Evolutionary conservation across 1,284 basidiomycete genomes (phyloP), one percentile per base, ranked within the genome.

Genomic region (Moesziomyces sp.): DNA sequence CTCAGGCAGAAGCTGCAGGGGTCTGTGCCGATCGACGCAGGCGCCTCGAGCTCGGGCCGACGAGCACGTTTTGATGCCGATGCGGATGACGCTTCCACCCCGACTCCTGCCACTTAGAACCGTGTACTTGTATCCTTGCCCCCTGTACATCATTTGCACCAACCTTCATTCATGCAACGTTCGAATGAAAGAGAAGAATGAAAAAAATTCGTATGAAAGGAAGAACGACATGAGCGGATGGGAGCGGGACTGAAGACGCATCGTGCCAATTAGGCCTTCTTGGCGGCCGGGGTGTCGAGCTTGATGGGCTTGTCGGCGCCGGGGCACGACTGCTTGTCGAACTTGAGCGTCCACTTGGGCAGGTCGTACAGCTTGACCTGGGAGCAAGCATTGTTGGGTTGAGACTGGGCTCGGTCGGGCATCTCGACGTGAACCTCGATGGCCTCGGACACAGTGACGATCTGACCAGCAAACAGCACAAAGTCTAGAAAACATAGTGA

Each of bases 1-100:
- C 52, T 67, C 3, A 46, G 57, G 35, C 57, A 73, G 23, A 74
- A 69, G 58, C 40, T 74, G 42, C 70, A 73, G 28, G 70, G 68
- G 4, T 71, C 68, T 18, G 69, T 72, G 28, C 62, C 69, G 23
- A 72, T 66, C 26, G 56, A 66, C 3, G 55, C 48, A 2, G 59
- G 56, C 0, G 51, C 59, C 10, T 21, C 46, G 24, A 53, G 52
- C 10, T 14, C 18, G 14, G 46, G 47, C 9, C 35, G 63, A 26
- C 47, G 52, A 24, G 55, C 28, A 2, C 44, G 50, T 1, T 55
- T 58, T 21, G 66, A 69, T 5, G 52, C 34, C 3, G 57, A 65
- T 10, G 56, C 28, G 14, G 64, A 58, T 11, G 65, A 49, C 26
- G 35, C 35, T 0, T 49, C 19, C 13, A n/a, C 28, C 16, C 49